Evolutionary conservation across 2,329 filamentous ascomycete species (phyloP), one percentile per base, ranked within the genome.

Genomic region (Dactylellina drechsleri): DNA sequence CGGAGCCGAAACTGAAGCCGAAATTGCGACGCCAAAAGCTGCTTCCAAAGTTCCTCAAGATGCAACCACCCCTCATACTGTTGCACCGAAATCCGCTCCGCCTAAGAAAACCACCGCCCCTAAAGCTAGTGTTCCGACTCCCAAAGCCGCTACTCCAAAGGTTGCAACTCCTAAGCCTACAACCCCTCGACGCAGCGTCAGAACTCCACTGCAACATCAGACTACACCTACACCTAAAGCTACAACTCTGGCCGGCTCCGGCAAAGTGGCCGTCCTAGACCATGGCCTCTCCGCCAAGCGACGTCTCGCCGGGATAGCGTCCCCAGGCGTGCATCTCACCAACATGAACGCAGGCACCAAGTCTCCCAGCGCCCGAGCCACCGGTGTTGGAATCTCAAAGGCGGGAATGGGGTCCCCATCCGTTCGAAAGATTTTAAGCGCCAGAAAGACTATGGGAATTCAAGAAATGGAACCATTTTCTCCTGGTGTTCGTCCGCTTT

Each of bases 341-440:
- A 71, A 76, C 10, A 76, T 71, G 66, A 70, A 76, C 23, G 43
- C 40, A 31, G 66, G 61, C 4, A 18, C 26, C 7, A 64, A 76
- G 45, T 70, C 72, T 23, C 72, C 72, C 1, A 76, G 66, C 47
- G 54, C 47, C 1, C 31, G 60, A 20, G 59, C 71, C 16, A 76
- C 72, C 13, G 90, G 90, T 0, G 80, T 93, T 75, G 90, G 91
- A 20, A 87, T 88, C 76, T 91, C 92, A 78, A 87, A 87, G 77
- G 83, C 86, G 76, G 91, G 91, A 0, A 85, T 93, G 65, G 91
- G 92, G 5, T 94, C 92, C 0, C 92, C 91, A 4, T 88, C 87
- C 61, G 87, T 94, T 64, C 85, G 90, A 20, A 90, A 88, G 28
- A 84, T 93, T 36, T 85, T 93, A 40, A 90, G 91, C 77, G 87